Percentiles rank a stretch among this genome's conserved stretches.
phyloP scores from a whole-genome alignment of 73 alveolate species.

The Durusdinium trenchii region DNA sequence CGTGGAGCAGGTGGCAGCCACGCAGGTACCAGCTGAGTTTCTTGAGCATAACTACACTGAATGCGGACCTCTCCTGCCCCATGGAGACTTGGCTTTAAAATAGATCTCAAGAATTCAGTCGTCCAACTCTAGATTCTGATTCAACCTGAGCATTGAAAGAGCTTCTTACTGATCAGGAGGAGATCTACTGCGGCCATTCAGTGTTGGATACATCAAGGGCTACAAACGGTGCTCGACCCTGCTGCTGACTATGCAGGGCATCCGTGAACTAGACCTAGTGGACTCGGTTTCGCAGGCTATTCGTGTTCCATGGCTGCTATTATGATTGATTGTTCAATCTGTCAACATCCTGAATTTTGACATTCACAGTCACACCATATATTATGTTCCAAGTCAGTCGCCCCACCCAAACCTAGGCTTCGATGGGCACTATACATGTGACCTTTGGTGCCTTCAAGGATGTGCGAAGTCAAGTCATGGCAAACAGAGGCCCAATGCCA shows the following conservation, averaged over 20 bases:
- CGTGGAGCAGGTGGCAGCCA: not conserved
- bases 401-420: not conserved
- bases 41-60: not conserved
- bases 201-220: not conserved
- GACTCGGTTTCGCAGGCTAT: not conserved
- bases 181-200: not conserved
- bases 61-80: not conserved
- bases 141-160: too few relatives aligned
- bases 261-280: not conserved
- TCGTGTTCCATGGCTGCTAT: too few relatives aligned
- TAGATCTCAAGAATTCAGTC: not conserved
- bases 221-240: not conserved
- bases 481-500: constrained; percentile 8
- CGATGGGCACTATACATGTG: not conserved
- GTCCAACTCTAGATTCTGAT: not conserved
- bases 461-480: constrained; percentile 27
- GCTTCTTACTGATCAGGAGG: not conserved
- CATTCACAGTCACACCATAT: too few relatives aligned
- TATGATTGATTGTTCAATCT: too few relatives aligned
- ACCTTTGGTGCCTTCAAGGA: not conserved
- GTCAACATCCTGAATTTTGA: not conserved
- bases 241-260: not conserved
- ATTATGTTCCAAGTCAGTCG: not conserved
- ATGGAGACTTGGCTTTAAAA: not conserved
- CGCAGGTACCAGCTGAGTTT: not conserved